Base-by-base conservation (phyloP, 1,284 basidiomycete species). In the Rhodotorula sp. region DNA sequence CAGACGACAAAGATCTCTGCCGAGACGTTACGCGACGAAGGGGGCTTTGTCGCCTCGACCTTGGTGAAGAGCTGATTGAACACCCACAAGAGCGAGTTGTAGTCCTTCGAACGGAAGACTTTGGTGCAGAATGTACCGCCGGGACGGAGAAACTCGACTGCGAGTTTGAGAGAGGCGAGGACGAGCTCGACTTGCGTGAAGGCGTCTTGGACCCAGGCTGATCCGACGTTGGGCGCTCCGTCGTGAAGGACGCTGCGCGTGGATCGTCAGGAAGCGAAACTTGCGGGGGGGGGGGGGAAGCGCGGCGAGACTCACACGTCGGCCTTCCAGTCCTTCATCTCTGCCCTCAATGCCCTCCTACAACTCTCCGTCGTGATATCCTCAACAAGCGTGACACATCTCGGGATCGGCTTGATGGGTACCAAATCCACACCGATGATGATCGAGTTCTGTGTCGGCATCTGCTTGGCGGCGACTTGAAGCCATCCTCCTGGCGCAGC, bases 1-100 rank as follows among this genome's bases (percentile, higher is more conserved):
- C 96, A 99, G 64, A 98, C 93, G 77, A 99, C 96, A 84, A 99
- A 99, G 79, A 99, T 99, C 82, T 99, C 96, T 13, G 96, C 96
- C 57, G 96, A 99, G 58, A 99, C 96, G 82, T 96, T 98, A 84
- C 96, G 88, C 30, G 96, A 99, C 39, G 93, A 95, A 19, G 96
- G 94, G 3, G 96, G 96, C 80, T 99, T 99, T 51, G 96, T 99
- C 20, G 96, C 96, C 82, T 99, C 96, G 46, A 99, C 96, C 80
- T 90, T 92, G 64, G 86, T 88, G 81, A 99, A 99, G 52, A 99
- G 84, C 83, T 99, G 96, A 76, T 89, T 90, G 83, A 99, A 99
- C 30, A 99, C 95, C 94, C 96, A 99, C 77, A 99, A 89, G 71
- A 99, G 88, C 79, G 91, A 93, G 84, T 99, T 99, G 83, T 99